These are phyloP conservation scores for Geotrichum histeridarum DNA, from an alignment of 1,139 yeast genomes.

Conservation along the genomic window DNA sequence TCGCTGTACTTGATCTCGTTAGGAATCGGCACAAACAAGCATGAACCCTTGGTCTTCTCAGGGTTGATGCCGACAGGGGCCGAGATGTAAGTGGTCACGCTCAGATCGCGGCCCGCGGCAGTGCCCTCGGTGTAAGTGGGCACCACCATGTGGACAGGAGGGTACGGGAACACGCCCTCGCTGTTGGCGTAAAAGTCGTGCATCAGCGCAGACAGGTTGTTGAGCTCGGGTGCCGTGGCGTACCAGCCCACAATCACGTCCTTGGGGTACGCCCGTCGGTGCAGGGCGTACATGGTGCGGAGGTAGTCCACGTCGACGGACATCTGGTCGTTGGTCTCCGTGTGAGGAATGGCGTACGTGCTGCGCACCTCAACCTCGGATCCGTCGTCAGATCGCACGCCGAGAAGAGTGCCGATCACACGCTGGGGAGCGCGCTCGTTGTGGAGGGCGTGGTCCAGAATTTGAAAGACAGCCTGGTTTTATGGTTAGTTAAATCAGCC, in stretches of 20 bases:
- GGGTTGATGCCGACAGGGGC: slow-evolving; percentile 62
- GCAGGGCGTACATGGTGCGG: slow-evolving; percentile 63
- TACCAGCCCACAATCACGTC: slow-evolving; percentile 86
- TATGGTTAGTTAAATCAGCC: background rate
- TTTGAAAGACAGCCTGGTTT: slow-evolving; percentile 66
- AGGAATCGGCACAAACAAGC: slow-evolving; percentile 75
- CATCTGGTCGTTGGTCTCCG: slow-evolving; percentile 69
- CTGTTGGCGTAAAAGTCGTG: slow-evolving; percentile 73
- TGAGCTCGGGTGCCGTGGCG: slow-evolving; percentile 62
- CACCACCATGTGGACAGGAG: slow-evolving; percentile 73
- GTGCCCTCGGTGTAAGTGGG: slow-evolving; percentile 33
- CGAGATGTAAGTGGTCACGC: slow-evolving; percentile 66
- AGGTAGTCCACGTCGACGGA: slow-evolving; percentile 75
- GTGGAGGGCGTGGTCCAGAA: slow-evolving; percentile 55
- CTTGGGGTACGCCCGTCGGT: slow-evolving; percentile 68
- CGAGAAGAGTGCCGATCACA: slow-evolving; percentile 78
- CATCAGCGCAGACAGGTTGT: slow-evolving; percentile 72
- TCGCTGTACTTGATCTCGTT: slow-evolving; percentile 58
- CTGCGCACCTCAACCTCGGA: slow-evolving; percentile 66
- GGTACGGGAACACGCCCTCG: slow-evolving; percentile 63
- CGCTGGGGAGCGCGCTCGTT: slow-evolving; percentile 47
- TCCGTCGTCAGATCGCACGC: slow-evolving; percentile 84
- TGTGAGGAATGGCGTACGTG: slow-evolving; percentile 79
- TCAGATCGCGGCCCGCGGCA: slow-evolving; percentile 38
- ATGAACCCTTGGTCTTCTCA: slow-evolving; percentile 50